Conservation (phyloP, 1,139 yeast genomes). For the Protomyces inundatus region DNA sequence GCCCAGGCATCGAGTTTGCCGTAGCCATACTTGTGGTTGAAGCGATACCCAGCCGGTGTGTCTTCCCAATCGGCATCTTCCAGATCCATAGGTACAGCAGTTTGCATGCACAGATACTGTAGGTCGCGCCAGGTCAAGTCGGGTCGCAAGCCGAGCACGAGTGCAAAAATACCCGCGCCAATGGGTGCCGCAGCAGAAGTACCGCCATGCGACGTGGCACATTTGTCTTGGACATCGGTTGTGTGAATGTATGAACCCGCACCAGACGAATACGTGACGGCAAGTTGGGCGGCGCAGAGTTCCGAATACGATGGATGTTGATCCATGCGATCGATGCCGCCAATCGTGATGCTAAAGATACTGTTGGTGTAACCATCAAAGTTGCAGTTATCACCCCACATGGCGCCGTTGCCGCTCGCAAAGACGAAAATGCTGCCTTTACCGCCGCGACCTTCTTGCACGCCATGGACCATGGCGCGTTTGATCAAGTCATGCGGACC, state of each 20-base stretch:
- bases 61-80: slow-evolving; percentile 57
- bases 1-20: slow-evolving; percentile 83
- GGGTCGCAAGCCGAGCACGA: slow-evolving; percentile 73
- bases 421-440: slow-evolving; percentile 89
- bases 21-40: slow-evolving; percentile 85
- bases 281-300: slow-evolving; percentile 91
- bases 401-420: slow-evolving; percentile 95
- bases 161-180: slow-evolving; percentile 88
- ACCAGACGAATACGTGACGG: slow-evolving; percentile 91
- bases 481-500: slow-evolving; percentile 75
- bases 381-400: slow-evolving; percentile 80
- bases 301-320: slow-evolving; percentile 85
- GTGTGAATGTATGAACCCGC: slow-evolving; percentile 87
- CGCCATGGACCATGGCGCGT: slow-evolving; percentile 76
- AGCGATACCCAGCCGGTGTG: slow-evolving; percentile 53
- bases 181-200: slow-evolving; percentile 99
- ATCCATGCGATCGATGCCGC: slow-evolving; percentile 85
- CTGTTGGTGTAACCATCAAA: slow-evolving; percentile 97
- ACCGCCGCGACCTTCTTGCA: slow-evolving; percentile 73
- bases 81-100: slow-evolving; percentile 65
- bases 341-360: slow-evolving; percentile 89
- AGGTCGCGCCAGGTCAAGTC: slow-evolving; percentile 92
- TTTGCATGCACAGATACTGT: slow-evolving; percentile 72
- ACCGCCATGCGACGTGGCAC: slow-evolving; percentile 81
- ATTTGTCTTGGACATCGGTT: slow-evolving; percentile 69